These are phyloP conservation scores for Xylaria scruposa DNA, from an alignment of 495 filamentous ascomycete genomes.

Conservation along the genomic window DNA sequence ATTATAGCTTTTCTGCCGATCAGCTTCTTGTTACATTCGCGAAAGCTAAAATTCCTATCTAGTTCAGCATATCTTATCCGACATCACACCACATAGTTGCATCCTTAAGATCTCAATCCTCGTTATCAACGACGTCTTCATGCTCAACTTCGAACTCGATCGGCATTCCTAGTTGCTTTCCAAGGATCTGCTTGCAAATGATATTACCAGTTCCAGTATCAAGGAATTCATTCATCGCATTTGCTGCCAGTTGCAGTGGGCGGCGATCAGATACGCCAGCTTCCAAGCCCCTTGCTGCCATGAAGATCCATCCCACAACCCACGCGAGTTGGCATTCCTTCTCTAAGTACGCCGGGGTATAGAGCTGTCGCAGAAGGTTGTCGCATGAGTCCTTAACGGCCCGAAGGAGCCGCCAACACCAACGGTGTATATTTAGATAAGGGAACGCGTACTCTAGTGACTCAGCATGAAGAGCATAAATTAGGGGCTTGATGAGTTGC, in stretches of 20 bases:
- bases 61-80: too few relatives aligned
- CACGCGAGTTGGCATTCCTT: slow-evolving; percentile 48
- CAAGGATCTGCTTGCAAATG: not conserved
- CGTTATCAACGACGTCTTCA: not conserved
- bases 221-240: slow-evolving; percentile 12
- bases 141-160: slow-evolving; percentile 10
- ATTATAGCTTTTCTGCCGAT: not conserved
- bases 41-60: not conserved
- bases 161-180: slow-evolving; percentile 15
- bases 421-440: slow-evolving; percentile 45
- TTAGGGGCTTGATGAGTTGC: slow-evolving; percentile 29
- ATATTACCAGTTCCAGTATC: not conserved
- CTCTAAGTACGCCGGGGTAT: slow-evolving; percentile 43
- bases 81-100: not conserved
- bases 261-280: slow-evolving; percentile 18
- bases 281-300: slow-evolving; percentile 32
- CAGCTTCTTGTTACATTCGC: not conserved
- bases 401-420: slow-evolving; percentile 47
- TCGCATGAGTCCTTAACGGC: slow-evolving; percentile 40
- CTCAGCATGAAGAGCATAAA: slow-evolving; percentile 38
- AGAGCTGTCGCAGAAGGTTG: slow-evolving; percentile 36
- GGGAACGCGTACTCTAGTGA: slow-evolving; percentile 43
- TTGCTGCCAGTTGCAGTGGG: slow-evolving; percentile 18
- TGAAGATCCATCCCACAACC: slow-evolving; percentile 50
- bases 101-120: slow-evolving; percentile 10